Evolutionary conservation across 2,329 filamentous ascomycete genomes (phyloP).

Genomic region (Xylariaceae sp.): DNA sequence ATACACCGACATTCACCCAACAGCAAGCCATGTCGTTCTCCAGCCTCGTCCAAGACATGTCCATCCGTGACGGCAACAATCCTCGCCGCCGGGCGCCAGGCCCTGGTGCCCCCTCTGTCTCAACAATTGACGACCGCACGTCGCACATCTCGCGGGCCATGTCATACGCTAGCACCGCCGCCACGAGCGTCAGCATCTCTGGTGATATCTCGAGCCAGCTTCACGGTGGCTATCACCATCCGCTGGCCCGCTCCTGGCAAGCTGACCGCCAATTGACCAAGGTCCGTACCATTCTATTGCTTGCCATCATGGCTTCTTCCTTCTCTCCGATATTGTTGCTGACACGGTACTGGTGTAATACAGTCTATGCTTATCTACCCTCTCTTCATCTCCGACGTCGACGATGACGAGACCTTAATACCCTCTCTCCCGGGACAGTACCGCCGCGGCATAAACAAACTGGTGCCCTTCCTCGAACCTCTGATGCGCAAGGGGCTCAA

Average conservation of each 20-base stretch:
- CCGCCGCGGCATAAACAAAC: slow-evolving; percentile 84
- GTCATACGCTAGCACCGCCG: slow-evolving; percentile 70
- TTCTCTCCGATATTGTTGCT: not conserved
- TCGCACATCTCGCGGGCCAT: slow-evolving; percentile 68
- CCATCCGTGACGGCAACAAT: slow-evolving; percentile 59
- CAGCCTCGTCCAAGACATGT: slow-evolving; percentile 69
- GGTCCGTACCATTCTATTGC: slow-evolving; percentile 52
- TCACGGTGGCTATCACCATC: slow-evolving; percentile 82
- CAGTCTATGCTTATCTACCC: slow-evolving; percentile 99
- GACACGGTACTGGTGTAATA: slow-evolving; percentile 5
- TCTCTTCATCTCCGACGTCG: slow-evolving; percentile 92
- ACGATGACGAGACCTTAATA: slow-evolving; percentile 89
- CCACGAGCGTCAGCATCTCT: slow-evolving; percentile 72
- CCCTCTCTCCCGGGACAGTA: slow-evolving; percentile 89
- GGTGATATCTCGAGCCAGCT: slow-evolving; percentile 83
- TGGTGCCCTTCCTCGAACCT: slow-evolving; percentile 83
- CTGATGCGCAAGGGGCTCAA: slow-evolving; percentile 88
- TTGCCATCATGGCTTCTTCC: not conserved
- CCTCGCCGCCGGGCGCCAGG: slow-evolving; percentile 51
- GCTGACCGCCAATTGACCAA: slow-evolving; percentile 85
- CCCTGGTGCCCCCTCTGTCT: slow-evolving; percentile 53
- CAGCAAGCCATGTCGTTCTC: slow-evolving; percentile 65
- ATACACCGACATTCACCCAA: not conserved
- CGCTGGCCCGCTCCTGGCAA: slow-evolving; percentile 80
- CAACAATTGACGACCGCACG: slow-evolving; percentile 64